Evolutionary conservation across 2,329 filamentous ascomycete species (phyloP), one percentile per base, ranked within the genome.

Genomic region (Seiridium cupressi): DNA sequence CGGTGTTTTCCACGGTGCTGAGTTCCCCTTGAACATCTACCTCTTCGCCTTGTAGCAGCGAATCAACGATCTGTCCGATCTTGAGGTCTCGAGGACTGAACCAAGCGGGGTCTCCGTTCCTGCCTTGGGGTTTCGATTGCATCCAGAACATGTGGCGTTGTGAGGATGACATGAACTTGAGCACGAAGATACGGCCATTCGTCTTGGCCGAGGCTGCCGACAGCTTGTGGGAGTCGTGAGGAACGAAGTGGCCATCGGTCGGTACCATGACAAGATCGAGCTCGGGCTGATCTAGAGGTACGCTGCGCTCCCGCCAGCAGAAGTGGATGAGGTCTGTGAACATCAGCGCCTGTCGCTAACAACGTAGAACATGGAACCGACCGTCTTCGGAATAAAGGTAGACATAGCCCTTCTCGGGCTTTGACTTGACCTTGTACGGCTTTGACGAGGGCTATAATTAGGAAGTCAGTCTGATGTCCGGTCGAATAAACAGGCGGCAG

Each of bases 131-230:
- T 77, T 93, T 93, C 36, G 92, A 95, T 78, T 99, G 95, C 71
- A 99, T 81, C 93, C 94, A 99, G 81, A 98, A 99, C 61, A 97
- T 83, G 77, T 98, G 84, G 70, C 93, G 88, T 76, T 96, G 89
- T 61, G 93, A 95, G 64, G 92, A 97, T 10, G 93, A 97, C 36
- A 85, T 86, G 79, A 99, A 99, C 76, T 96, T 97, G 71, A 99
- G 87, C 60, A 91, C 89, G 74, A 93, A 97, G 74, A 99, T 89
- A 69, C 95, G 92, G 66, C 93, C 96, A 72, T 96, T 93, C 51
- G 89, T 89, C 71, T 91, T 86, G 60, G 84, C 79, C 13, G 82
- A 79, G 1, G 83, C 79, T 65, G 86, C 82, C 57, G 83, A 81
- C 13, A 82, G 79, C 61, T 81, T 77, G 58, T 80, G 82, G 60